phyloP scores from a whole-genome alignment of 2,329 filamentous ascomycete genomes.

The Aspergillus neoniger region DNA sequence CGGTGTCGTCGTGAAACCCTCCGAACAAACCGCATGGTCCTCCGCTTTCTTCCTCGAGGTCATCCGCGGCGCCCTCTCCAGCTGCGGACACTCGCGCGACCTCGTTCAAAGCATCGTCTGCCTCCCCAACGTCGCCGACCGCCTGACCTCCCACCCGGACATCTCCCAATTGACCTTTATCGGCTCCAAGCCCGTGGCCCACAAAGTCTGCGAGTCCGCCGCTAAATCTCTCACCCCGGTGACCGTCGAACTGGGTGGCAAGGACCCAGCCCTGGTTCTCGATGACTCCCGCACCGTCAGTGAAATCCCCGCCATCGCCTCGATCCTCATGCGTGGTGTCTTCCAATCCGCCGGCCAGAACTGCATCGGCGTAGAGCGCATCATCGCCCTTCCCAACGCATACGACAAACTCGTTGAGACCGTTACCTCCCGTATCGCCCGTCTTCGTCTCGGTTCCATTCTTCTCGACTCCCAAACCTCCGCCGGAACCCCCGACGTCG shows the following conservation, averaged over 20 bases:
- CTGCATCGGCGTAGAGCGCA: slow-evolving; percentile 94
- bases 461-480: slow-evolving; percentile 51
- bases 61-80: slow-evolving; percentile 73
- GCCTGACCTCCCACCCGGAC: slow-evolving; percentile 80
- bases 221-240: slow-evolving; percentile 84
- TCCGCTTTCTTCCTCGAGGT: slow-evolving; percentile 79
- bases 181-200: slow-evolving; percentile 81
- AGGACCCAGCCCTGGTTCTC: slow-evolving; percentile 87
- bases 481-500: slow-evolving; percentile 64
- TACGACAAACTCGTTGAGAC: slow-evolving; percentile 72
- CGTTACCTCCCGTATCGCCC: slow-evolving; percentile 72
- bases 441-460: slow-evolving; percentile 73
- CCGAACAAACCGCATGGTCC: slow-evolving; percentile 94
- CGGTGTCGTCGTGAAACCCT: slow-evolving; percentile 88
- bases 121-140: slow-evolving; percentile 79
- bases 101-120: slow-evolving; percentile 84
- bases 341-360: slow-evolving; percentile 97
- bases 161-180: slow-evolving; percentile 96
- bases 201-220: slow-evolving; percentile 82
- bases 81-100: slow-evolving; percentile 78
- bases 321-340: slow-evolving; percentile 84
- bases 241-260: slow-evolving; percentile 89
- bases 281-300: slow-evolving; percentile 66
- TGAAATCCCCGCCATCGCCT: slow-evolving; percentile 69
- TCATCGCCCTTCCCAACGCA: slow-evolving; percentile 75